Conservation (phyloP, 2,329 filamentous ascomycete species). For the Colletotrichum nymphaeae region DNA sequence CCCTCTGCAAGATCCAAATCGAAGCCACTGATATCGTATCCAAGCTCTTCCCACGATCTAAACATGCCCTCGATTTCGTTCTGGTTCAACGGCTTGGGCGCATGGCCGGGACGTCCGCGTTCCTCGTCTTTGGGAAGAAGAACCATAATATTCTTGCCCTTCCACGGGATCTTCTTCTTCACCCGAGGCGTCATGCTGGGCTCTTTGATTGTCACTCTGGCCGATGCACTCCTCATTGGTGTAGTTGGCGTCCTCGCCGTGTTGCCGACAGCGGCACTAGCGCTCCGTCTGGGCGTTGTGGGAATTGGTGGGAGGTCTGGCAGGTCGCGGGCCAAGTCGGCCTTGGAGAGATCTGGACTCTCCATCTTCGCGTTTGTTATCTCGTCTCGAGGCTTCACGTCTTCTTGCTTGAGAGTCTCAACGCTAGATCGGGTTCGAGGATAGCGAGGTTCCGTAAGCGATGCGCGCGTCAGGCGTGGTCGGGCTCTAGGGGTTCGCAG, state of each 20-base stretch:
- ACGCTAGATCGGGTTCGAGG: slow-evolving; percentile 64
- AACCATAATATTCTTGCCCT: slow-evolving; percentile 79
- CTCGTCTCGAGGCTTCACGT: slow-evolving; percentile 24
- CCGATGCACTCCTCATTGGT: slow-evolving; percentile 47
- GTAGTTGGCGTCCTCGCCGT: slow-evolving; percentile 45
- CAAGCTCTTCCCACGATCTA: slow-evolving; percentile 73
- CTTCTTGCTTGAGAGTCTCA: slow-evolving; percentile 63
- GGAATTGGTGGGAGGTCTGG: slow-evolving; percentile 17
- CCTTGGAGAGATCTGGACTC: slow-evolving; percentile 27
- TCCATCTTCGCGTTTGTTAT: slow-evolving; percentile 26
- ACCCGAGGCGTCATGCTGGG: slow-evolving; percentile 62
- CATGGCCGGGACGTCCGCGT: slow-evolving; percentile 67
- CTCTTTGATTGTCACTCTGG: slow-evolving; percentile 50
- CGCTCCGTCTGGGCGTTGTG: slow-evolving; percentile 46
- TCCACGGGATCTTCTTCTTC: slow-evolving; percentile 81
- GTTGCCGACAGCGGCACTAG: slow-evolving; percentile 43
- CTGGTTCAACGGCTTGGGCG: slow-evolving; percentile 64
- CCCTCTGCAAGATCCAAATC: slow-evolving; percentile 60
- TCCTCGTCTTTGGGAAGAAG: slow-evolving; percentile 75
- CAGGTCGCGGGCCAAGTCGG: slow-evolving; percentile 25
- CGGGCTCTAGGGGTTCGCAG: slow-evolving; percentile 60
- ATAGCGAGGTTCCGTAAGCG: slow-evolving; percentile 47
- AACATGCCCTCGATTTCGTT: slow-evolving; percentile 72
- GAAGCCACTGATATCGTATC: slow-evolving; percentile 77
- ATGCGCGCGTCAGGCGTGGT: slow-evolving; percentile 31